These are phyloP conservation scores for Chlamydomonas urium DNA, from an alignment of 139 green algal species.

Conservation along the genomic window DNA sequence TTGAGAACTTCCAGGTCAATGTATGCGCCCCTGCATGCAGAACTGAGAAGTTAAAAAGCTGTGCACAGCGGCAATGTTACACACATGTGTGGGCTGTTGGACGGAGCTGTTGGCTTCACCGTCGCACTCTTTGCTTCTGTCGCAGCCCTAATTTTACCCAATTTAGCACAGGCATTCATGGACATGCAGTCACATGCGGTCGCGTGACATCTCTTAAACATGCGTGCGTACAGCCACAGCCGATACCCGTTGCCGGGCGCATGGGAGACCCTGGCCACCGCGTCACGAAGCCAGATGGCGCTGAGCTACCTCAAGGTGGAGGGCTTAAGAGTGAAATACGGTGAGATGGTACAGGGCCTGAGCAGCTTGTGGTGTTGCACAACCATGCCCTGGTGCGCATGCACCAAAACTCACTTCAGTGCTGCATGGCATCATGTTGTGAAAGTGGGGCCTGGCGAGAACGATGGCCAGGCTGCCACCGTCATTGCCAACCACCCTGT, in stretches of 20 bases:
- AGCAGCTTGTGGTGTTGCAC: not conserved
- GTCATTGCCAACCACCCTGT: conserved; percentile 65
- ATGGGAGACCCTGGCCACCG: not conserved
- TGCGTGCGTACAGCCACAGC: not conserved
- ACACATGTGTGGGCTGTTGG: too few relatives aligned
- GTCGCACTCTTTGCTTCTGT: too few relatives aligned
- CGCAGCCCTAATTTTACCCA: too few relatives aligned
- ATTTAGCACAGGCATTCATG: too few relatives aligned
- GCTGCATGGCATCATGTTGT: not conserved
- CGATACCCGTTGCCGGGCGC: not conserved
- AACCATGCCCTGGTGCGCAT: not conserved
- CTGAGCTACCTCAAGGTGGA: conserved; percentile 17
- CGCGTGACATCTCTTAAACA: too few relatives aligned
- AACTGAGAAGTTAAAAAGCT: too few relatives aligned
- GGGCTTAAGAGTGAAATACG: conserved; percentile 30
- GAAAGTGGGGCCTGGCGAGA: conserved; percentile 47
- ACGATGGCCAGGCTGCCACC: conserved; percentile 69
- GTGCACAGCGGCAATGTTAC: too few relatives aligned
- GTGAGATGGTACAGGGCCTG: not conserved
- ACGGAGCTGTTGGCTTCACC: too few relatives aligned
- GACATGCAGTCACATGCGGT: too few relatives aligned
- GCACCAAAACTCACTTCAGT: not conserved
- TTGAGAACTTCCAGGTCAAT: too few relatives aligned
- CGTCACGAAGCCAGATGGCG: not conserved
- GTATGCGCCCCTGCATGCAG: too few relatives aligned